phyloP scores from a whole-genome alignment of 108 stramenopile genomes.

The Cylindrotheca closterium region DNA sequence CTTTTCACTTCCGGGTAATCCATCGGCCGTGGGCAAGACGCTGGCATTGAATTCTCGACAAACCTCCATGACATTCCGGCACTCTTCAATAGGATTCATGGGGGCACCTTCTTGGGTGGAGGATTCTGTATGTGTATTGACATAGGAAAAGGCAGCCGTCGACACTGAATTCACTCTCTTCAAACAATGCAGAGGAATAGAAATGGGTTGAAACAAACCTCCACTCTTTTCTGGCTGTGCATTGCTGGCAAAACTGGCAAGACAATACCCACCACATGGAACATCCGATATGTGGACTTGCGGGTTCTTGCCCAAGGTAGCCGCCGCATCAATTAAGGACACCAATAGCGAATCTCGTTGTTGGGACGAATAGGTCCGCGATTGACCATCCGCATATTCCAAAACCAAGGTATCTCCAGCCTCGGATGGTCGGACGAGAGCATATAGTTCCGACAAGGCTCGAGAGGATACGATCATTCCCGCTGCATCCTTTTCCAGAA shows the following conservation, averaged over 20 bases:
- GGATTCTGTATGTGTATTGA: slow-evolving; percentile 32
- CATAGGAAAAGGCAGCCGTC: slow-evolving; percentile 47
- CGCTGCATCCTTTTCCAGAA: slow-evolving; percentile 49
- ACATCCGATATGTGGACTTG: slow-evolving; percentile 50
- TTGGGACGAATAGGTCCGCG: slow-evolving; percentile 23
- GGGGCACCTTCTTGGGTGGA: slow-evolving; percentile 23
- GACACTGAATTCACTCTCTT: slow-evolving; percentile 55
- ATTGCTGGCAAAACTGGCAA: slow-evolving; percentile 30
- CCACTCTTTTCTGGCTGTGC: slow-evolving; percentile 24
- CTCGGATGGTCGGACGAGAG: slow-evolving; percentile 43
- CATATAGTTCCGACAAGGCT: slow-evolving; percentile 34
- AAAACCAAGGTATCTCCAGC: slow-evolving; percentile 39
- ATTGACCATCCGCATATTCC: slow-evolving; percentile 37
- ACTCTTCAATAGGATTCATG: slow-evolving; percentile 45
- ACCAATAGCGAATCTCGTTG: slow-evolving; percentile 53
- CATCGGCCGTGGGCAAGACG: slow-evolving; percentile 50
- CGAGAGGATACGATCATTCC: slow-evolving; percentile 41
- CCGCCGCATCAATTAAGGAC: slow-evolving; percentile 52
- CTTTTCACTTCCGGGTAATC: slow-evolving; percentile 32
- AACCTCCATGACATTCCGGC: slow-evolving; percentile 38
- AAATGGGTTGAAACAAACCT: slow-evolving; percentile 48
- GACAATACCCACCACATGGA: slow-evolving; percentile 35
- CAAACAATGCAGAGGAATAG: slow-evolving; percentile 53
- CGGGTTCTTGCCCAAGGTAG: slow-evolving; percentile 34
- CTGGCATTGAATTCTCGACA: slow-evolving; percentile 71